These are phyloP conservation scores for Suhomyces prunicola DNA, from an alignment of 805 yeast species.

Conservation along the genomic window DNA sequence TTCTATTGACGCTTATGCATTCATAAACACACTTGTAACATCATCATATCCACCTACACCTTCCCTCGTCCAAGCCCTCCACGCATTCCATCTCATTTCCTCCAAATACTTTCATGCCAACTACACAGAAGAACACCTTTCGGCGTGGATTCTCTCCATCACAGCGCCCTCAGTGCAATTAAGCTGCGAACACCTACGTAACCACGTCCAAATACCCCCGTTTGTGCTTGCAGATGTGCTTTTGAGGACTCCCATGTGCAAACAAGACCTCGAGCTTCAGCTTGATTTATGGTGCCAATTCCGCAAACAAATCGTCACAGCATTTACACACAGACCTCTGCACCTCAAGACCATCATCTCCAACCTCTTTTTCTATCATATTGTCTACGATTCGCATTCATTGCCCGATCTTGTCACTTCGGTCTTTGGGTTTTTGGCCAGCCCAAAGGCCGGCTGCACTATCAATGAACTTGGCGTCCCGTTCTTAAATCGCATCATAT, in stretches of 20 bases:
- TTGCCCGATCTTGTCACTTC: conserved; percentile 16
- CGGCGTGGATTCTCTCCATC: conserved; percentile 32
- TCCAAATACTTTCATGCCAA: background rate
- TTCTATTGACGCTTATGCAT: background rate
- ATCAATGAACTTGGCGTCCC: conserved; percentile 16
- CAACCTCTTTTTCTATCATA: conserved; percentile 27
- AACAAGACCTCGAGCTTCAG: conserved; percentile 31
- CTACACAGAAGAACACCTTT: background rate
- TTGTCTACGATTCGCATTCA: conserved; percentile 20
- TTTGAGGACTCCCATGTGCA: conserved; percentile 32
- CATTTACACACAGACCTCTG: conserved; percentile 18
- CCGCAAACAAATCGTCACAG: conserved; percentile 19
- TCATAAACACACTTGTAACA: background rate
- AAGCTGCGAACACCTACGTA: conserved; percentile 31
- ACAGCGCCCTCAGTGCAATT: conserved; percentile 25
- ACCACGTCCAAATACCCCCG: conserved; percentile 32
- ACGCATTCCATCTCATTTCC: background rate
- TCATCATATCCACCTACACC: background rate
- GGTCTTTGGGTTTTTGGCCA: conserved; percentile 17
- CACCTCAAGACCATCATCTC: conserved; percentile 19
- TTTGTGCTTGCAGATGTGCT: conserved; percentile 39
- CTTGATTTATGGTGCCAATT: conserved; percentile 35
- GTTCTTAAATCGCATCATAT: conserved; percentile 21
- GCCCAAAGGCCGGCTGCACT: conserved; percentile 18
- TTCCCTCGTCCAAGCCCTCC: background rate